Base-by-base conservation (phyloP, 805 yeast species). In the Isabelozyma gotoi region DNA sequence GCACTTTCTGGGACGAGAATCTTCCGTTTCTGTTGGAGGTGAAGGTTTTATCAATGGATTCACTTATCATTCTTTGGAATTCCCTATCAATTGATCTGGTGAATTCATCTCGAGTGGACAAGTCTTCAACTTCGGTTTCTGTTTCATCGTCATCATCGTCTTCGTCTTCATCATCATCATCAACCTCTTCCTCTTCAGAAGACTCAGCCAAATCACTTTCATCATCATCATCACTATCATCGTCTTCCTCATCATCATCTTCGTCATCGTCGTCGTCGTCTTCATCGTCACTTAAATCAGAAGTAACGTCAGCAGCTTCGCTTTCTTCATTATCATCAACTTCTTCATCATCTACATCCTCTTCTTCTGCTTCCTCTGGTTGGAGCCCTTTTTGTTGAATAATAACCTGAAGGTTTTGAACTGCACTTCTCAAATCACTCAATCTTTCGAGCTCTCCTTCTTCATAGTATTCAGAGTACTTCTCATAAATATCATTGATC, bases 401-500 rank as follows among this genome's bases (percentile, higher is more conserved):
- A 4, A 65, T 53, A 12, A 54, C 62, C 39, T 65, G 63, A 38
- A 85, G 59, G 11, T 56, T 61, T 2, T 50, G 43, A 7, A 77
- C 63, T 5, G 85, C 76, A 31, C 76, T 82, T 33, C 59, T 63
- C 29, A 76, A 50, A 33, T 52, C 68, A 0, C 39, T 49, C 7
- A 75, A 63, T 40, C 76, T 61, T 32, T 58, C 58, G 48, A 72
- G 66, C 2, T 58, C 57, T 7, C 62, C 65, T 11, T 63, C 58
- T 2, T 61, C 50, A 0, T 47, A 41, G 17, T 53, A 58, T n/a
- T n/a, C 31, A n/a, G 7, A 7, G 14, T 20, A 20, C 27, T 53
- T 55, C 1, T 58, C 64, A 49, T 74, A 77, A 27, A 75, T 64
- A 24, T 71, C 77, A 17, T 62, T 56, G n/a, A 87, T 50, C 38